Percentiles rank a stretch among this genome's conserved stretches.
These are phyloP conservation scores for Alopecurus myosuroides DNA, from an alignment of 176 grass and related monocot species.

Conservation along the genomic window DNA sequence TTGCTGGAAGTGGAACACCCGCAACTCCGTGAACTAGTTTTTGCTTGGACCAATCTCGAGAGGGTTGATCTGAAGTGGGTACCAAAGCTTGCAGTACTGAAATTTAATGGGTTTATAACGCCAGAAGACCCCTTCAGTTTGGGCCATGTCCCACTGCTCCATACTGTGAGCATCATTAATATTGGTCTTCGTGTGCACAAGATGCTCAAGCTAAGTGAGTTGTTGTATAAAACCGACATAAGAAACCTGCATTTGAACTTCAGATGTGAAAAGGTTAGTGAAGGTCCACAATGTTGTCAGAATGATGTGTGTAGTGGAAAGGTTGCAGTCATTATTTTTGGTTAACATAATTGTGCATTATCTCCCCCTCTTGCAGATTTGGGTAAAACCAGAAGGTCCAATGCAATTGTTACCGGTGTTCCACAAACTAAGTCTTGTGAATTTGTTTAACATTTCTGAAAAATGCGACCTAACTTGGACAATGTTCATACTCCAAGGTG, in stretches of 20 bases:
- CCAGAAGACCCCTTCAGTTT: background rate
- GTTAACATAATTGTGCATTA: background rate
- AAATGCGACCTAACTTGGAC: background rate
- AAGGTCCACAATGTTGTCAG: background rate
- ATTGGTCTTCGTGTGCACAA: background rate
- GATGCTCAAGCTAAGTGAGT: conserved; percentile 13
- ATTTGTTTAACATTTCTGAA: background rate
- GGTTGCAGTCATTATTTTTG: background rate
- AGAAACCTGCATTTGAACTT: conserved; percentile 6
- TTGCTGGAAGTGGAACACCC: background rate
- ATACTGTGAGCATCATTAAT: background rate
- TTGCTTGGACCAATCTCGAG: background rate
- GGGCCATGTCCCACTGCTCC: background rate
- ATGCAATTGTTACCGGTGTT: background rate
- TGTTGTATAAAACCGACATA: background rate
- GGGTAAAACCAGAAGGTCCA: background rate
- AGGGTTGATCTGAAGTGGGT: background rate
- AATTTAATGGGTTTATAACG: background rate
- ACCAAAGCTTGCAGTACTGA: background rate
- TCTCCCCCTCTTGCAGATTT: background rate
- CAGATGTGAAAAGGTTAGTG: background rate
- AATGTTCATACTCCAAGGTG: background rate
- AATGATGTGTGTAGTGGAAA: background rate
- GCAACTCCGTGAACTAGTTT: background rate
- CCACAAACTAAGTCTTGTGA: background rate